phyloP scores from a whole-genome alignment of 169 alveolate genomes.

The Plasmodium reichenowi region DNA sequence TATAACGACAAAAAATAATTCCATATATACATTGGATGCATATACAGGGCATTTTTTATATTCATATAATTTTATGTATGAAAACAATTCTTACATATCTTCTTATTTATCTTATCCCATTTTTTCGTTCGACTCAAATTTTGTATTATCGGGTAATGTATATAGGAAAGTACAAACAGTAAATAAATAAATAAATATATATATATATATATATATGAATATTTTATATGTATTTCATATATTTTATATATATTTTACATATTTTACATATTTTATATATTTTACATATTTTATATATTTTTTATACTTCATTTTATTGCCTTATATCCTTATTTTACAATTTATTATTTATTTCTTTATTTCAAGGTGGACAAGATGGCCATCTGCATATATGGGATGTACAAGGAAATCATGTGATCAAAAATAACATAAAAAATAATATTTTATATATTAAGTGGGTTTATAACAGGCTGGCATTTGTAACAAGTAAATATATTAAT shows the following conservation, averaged over 20 bases:
- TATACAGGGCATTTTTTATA: constrained; percentile 56
- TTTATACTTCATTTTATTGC: not conserved
- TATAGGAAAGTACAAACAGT: too few relatives aligned
- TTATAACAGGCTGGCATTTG: constrained; percentile 57
- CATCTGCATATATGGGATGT: constrained; percentile 50
- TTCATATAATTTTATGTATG: constrained; percentile 47
- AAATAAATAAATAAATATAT: not conserved
- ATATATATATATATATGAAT: not conserved
- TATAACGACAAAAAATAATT: constrained; percentile 20
- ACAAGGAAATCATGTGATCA: constrained; percentile 40
- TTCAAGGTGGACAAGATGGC: constrained; percentile 68
- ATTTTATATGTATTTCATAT: not conserved
- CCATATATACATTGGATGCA: constrained; percentile 61
- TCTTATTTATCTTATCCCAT: constrained; percentile 35
- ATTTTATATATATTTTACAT: not conserved
- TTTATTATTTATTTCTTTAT: not conserved
- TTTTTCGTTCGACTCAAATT: constrained; percentile 69
- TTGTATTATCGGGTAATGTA: constrained; percentile 40
- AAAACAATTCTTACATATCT: constrained; percentile 7
- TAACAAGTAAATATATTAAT: constrained; percentile 50
- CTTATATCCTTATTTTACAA: not conserved
- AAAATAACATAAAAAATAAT: constrained; percentile 45
- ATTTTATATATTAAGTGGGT: constrained; percentile 62
- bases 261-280: not conserved
- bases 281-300: not conserved